phyloP scores from a whole-genome alignment of 345 rosid species.

The Durio zibethinus region DNA sequence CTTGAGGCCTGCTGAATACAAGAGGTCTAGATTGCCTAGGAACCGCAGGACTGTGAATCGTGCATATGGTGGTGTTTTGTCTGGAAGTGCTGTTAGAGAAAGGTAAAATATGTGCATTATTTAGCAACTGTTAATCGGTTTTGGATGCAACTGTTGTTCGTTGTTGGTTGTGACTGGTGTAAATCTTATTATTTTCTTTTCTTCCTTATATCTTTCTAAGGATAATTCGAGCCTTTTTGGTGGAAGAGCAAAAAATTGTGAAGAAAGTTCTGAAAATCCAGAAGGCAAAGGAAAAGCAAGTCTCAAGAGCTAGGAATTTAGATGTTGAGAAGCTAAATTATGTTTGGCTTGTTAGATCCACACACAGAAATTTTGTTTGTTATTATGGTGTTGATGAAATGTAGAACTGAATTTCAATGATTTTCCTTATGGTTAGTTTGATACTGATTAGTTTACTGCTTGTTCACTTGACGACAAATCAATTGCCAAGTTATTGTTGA shows the following conservation, averaged over 20 bases:
- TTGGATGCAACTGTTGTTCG: not conserved
- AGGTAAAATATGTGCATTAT: slow-evolving; percentile 35
- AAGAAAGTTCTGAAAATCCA: slow-evolving; percentile 47
- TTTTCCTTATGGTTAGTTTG: slow-evolving; percentile 14
- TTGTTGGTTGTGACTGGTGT: not conserved
- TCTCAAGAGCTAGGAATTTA: slow-evolving; percentile 25
- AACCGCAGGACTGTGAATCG: slow-evolving; percentile 59
- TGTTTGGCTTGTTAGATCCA: not conserved
- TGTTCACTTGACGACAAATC: slow-evolving; percentile 16
- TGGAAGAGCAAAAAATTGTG: slow-evolving; percentile 45
- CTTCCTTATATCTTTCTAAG: slow-evolving; percentile 6
- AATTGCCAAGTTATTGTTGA: not conserved
- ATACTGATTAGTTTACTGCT: slow-evolving; percentile 1
- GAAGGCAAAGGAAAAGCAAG: slow-evolving; percentile 38
- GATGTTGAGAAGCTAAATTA: not conserved
- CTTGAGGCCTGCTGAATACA: slow-evolving; percentile 66
- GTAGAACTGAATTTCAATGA: slow-evolving; percentile 7
- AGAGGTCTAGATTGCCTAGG: slow-evolving; percentile 63
- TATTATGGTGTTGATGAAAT: slow-evolving; percentile 14
- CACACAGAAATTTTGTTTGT: slow-evolving; percentile 23
- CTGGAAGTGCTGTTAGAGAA: slow-evolving; percentile 64
- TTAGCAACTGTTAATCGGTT: not conserved
- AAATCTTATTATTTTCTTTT: not conserved
- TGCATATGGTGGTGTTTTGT: slow-evolving; percentile 71
- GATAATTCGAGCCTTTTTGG: slow-evolving; percentile 45